A percentile compares a stretch with the other conserved stretches of the same genome.
Evolutionary conservation across 2,329 filamentous ascomycete species (phyloP).

Genomic region (Calycina herbarum): DNA sequence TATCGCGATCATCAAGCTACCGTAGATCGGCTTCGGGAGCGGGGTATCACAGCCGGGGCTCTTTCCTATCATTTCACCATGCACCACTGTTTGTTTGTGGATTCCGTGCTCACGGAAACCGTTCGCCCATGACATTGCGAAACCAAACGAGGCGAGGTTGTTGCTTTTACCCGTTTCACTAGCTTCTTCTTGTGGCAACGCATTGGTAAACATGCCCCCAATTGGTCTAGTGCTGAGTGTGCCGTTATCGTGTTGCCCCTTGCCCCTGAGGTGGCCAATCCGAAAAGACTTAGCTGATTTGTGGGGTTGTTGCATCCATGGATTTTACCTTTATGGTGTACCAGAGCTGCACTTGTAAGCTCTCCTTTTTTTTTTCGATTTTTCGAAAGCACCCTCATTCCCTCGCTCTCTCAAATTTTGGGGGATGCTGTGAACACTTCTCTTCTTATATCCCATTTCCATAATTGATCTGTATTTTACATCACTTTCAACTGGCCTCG

Average conservation of each 20-base stretch:
- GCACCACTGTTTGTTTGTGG: slow-evolving; percentile 1
- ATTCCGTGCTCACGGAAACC: not conserved
- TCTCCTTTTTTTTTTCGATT: not conserved
- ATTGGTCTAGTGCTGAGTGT: not conserved
- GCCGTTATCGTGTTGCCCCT: not conserved
- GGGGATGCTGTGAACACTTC: not conserved
- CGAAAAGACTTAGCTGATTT: not conserved
- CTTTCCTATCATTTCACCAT: slow-evolving; percentile 1
- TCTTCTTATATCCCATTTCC: not conserved
- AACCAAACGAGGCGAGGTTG: slow-evolving; percentile 2
- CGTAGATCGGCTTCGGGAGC: slow-evolving; percentile 3
- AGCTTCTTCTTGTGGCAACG: not conserved
- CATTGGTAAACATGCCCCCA: not conserved
- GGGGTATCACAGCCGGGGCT: not conserved
- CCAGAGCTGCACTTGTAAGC: not conserved
- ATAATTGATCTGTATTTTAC: not conserved
- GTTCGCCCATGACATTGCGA: not conserved
- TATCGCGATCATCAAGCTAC: not conserved
- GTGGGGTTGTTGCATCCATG: slow-evolving; percentile 2
- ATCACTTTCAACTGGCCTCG: not conserved
- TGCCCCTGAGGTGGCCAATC: not conserved
- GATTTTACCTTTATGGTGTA: not conserved
- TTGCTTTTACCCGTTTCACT: slow-evolving; percentile 2
- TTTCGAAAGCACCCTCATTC: not conserved
- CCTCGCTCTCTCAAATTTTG: not conserved